Evolutionary conservation across 192 early-diverging fungal species (phyloP), one percentile per base, ranked within the genome.

Genomic region (Podila epicladia): DNA sequence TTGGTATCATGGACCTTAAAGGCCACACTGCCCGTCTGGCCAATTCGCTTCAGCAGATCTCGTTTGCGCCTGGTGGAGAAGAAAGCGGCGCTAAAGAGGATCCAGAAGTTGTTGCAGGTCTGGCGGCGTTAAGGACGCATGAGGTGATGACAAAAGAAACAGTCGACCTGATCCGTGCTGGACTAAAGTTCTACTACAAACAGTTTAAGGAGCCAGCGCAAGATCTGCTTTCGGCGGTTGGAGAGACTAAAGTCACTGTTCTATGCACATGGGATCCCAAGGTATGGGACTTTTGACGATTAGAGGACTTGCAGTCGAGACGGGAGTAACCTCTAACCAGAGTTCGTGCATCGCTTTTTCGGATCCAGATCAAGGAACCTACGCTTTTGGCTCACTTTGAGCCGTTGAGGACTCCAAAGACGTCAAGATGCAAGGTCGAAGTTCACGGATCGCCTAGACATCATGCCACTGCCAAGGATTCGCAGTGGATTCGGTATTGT

Each of bases 401-500:
- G 59, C 45, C 67, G 17, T 62, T 74, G 4, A 62, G 35, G 17
- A 22, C 41, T 2, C 82, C 72, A 49, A 76, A 48, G 62, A 48
- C 41, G 13, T 19, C 53, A 6, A 58, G 55, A 4, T 78, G 70
- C 62, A 72, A 87, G 57, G 89, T 93, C 4, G 73, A 85, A 19
- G 48, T 92, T 11, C 82, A 85, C 53, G 90, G 90, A 41, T 65
- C 86, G 13, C 88, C 88, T 13, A 73, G 93, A 53, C 76, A 78
- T 1, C 59, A 73, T 20, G 86, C 93, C 0, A 64, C 67, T 24
- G 85, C 87, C n/a, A 94, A 94, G 71, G 91, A 94, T 73, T 92
- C 93, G 2, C 85, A 91, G 66, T 94, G 93, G 93, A 82, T 92
- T 33, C 69, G 82, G 89, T 91, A 85, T 37, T 58, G 62, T 41